phyloP scores from a whole-genome alignment of 139 green algal genomes.

The Deuterostichococcus epilithicus region DNA sequence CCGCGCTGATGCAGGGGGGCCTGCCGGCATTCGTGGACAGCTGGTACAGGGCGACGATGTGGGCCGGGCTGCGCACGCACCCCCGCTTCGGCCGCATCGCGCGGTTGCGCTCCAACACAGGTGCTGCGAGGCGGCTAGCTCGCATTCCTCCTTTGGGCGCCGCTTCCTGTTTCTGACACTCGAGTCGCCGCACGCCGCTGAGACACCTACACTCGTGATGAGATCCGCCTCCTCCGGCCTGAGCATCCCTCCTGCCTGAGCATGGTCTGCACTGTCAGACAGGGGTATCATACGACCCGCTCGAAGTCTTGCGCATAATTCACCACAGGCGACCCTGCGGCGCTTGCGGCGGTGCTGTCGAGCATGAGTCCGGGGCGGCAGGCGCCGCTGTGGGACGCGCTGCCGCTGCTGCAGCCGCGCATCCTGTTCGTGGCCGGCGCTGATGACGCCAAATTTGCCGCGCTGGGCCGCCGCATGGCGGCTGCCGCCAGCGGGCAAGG shows the following conservation, averaged over 20 bases:
- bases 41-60: conserved; percentile 77
- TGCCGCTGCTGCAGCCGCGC: neutral
- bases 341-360: conserved; percentile 35
- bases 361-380: conserved; percentile 50
- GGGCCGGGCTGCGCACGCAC: conserved; percentile 44
- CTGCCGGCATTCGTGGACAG: conserved; percentile 47
- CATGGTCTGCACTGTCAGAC: too few relatives aligned
- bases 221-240: too few relatives aligned
- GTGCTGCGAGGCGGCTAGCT: too few relatives aligned
- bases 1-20: conserved; percentile 28
- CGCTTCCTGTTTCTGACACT: too few relatives aligned
- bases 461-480: conserved; percentile 39
- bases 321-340: neutral
- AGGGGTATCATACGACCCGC: too few relatives aligned
- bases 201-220: too few relatives aligned
- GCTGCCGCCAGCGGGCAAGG: neutral
- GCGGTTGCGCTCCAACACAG: too few relatives aligned
- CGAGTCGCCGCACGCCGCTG: too few relatives aligned
- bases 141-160: too few relatives aligned
- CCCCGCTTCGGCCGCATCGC: conserved; percentile 10
- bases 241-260: too few relatives aligned
- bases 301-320: too few relatives aligned
- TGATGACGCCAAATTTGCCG: conserved; percentile 65
- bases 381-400: conserved; percentile 11
- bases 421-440: conserved; percentile 5